phyloP scores from a whole-genome alignment of 495 filamentous ascomycete species.

The Choiromyces venosus region DNA sequence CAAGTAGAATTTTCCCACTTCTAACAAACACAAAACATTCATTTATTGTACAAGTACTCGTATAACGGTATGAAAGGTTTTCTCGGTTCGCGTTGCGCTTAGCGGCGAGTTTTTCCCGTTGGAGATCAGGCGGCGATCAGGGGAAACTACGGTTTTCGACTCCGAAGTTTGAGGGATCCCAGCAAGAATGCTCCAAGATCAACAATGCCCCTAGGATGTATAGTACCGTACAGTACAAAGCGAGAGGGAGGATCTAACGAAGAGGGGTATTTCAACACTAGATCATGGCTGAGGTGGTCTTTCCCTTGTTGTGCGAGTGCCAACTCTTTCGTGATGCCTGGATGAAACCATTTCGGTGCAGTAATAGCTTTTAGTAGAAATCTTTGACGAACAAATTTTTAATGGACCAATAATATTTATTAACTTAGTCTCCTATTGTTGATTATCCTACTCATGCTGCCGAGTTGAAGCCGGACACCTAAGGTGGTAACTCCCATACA shows the following conservation, averaged over 20 bases:
- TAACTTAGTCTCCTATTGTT: not conserved
- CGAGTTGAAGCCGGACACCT: too few relatives aligned
- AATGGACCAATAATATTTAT: not conserved
- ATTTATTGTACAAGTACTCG: too few relatives aligned
- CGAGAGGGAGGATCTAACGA: not conserved
- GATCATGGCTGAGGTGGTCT: not conserved
- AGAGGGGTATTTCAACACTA: not conserved
- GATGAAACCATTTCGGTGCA: not conserved
- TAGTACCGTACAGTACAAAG: too few relatives aligned
- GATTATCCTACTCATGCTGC: not conserved
- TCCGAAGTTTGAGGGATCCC: not conserved
- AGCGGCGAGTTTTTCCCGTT: not conserved
- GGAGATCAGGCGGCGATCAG: not conserved
- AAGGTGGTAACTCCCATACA: too few relatives aligned
- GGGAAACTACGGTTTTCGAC: not conserved
- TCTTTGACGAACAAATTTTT: not conserved
- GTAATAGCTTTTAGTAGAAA: not conserved
- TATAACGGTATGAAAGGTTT: too few relatives aligned
- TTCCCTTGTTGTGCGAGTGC: not conserved
- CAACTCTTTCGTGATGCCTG: not conserved
- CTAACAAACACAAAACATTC: too few relatives aligned
- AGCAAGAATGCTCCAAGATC: not conserved
- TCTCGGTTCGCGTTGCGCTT: not conserved
- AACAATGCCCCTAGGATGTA: not conserved
- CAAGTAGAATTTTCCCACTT: too few relatives aligned